Base-by-base conservation (phyloP, 768 basidiomycete species). In the Pleurotus tuber-regium region DNA sequence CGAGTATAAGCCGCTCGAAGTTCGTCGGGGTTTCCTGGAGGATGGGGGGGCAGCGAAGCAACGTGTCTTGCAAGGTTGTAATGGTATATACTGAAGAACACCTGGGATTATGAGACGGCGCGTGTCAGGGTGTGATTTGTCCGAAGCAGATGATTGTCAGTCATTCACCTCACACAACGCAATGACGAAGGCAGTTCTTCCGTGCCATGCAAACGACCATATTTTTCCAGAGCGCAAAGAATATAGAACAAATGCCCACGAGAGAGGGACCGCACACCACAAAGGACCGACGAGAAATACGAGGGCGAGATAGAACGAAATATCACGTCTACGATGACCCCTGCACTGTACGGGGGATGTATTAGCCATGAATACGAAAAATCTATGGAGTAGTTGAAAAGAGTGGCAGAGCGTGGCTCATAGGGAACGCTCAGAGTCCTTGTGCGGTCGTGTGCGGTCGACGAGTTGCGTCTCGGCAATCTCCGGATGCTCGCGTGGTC, bases 1-100 rank as follows among this genome's bases (percentile, higher is more conserved):
- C 89, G 83, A 35, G 66, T 66, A 61, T 83, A 83, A 21, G 82
- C 78, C 0, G 75, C 62, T 52, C 77, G 80, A 10, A 89, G 79
- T 54, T 89, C 83, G 19, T 63, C 62, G 6, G 77, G 59, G 56
- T 83, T 74, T n/a, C 75, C 71, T 23, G 76, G 66, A 26, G 68
- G 64, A 52, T 61, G 66, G 14, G 74, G 75, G 36, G 77, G 70
- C 11, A 76, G 76, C 2, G 70, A 68, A 29, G 79, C 70, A 33
- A 85, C 71, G 52, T 69, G 68, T 46, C 63, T 67, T 16, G 75
- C 71, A 35, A 89, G 74, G 50, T 74, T 65, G 52, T 66, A 66
- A 57, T 89, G 76, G 63, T 89, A 82, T 14, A 88, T 61, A 58
- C 84, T 87, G 63, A 91, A 92, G 53, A 83, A 63, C 7, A 82